Conservation (phyloP, 352 stramenopile species). For the Globisporangium spinosum region DNA sequence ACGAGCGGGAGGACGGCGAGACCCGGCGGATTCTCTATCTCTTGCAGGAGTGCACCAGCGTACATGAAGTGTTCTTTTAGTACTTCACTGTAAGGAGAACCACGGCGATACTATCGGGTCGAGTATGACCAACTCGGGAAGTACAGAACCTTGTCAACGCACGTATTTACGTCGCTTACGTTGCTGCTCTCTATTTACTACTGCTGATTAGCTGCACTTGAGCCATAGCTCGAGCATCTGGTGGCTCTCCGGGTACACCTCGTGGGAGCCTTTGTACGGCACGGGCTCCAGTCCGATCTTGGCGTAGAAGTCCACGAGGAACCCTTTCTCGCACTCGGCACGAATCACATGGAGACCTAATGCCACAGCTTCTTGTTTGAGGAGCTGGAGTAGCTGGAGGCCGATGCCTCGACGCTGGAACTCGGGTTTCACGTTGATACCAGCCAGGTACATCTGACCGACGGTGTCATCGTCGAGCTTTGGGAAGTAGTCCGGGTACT, state of each 20-base stretch:
- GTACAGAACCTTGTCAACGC: no score
- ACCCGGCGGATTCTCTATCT: no score
- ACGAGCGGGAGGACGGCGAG: no score
- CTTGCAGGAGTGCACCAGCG: no score
- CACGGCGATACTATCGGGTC: no score
- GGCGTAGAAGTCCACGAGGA: constrained; percentile 24
- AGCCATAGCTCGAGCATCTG: constrained; percentile 43
- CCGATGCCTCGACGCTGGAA: constrained; percentile 24
- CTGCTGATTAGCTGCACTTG: neutral
- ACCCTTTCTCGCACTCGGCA: constrained; percentile 32
- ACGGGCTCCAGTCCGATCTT: constrained; percentile 24
- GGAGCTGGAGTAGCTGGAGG: constrained; percentile 19
- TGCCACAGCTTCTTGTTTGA: constrained; percentile 15
- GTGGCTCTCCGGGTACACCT: constrained; percentile 30
- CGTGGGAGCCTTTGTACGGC: constrained; percentile 26
- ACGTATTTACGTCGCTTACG: no score
- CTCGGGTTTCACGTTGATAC: constrained; percentile 20
- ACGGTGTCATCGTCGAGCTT: constrained; percentile 15
- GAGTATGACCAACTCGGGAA: no score
- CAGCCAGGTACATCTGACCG: constrained; percentile 28
- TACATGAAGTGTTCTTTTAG: no score
- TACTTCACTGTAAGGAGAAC: no score
- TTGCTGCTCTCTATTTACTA: no score
- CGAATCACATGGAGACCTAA: constrained; percentile 21
- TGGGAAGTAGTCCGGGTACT: constrained; percentile 32